Percentiles rank a stretch among this genome's conserved stretches.
Conservation (phyloP, 805 yeast genomes). For the Starmera quercuum region DNA sequence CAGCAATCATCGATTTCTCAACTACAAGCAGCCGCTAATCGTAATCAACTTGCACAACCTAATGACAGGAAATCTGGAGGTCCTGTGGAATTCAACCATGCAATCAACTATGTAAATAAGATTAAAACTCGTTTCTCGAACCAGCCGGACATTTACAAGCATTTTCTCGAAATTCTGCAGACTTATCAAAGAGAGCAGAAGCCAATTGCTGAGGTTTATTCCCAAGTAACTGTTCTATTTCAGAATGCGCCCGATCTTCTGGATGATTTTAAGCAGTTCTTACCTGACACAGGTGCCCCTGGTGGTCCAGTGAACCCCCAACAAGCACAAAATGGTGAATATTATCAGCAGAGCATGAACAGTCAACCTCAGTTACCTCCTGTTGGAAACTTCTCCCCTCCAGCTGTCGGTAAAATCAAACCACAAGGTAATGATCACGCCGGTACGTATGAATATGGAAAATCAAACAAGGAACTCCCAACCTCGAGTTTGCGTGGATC, state of each 20-base stretch:
- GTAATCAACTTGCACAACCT: constrained; percentile 12
- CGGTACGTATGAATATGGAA: constrained; percentile 10
- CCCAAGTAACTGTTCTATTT: constrained; percentile 83
- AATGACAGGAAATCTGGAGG: constrained; percentile 25
- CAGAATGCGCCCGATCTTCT: constrained; percentile 90
- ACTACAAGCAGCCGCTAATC: constrained; percentile 31
- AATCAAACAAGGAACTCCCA: constrained; percentile 22
- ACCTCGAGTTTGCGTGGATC: constrained; percentile 28
- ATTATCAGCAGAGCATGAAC: constrained; percentile 14
- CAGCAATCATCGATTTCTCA: constrained; percentile 22
- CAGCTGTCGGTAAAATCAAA: constrained; percentile 27
- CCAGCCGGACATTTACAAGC: constrained; percentile 94
- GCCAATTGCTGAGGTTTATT: constrained; percentile 91
- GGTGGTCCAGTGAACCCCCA: constrained; percentile 13
- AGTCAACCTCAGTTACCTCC: constrained; percentile 61
- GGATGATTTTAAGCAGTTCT: constrained; percentile 90
- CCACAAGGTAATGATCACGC: neutral
- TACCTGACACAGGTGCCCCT: constrained; percentile 58
- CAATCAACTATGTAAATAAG: constrained; percentile 92
- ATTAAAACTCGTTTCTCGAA: constrained; percentile 88
- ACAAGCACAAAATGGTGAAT: constrained; percentile 14
- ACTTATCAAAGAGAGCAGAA: constrained; percentile 95
- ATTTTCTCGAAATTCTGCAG: constrained; percentile 88
- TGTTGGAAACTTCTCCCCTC: constrained; percentile 81
- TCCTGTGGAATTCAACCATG: constrained; percentile 95